Conservation (phyloP, 2,329 filamentous ascomycete species). For the Cordyceps farinosa region DNA sequence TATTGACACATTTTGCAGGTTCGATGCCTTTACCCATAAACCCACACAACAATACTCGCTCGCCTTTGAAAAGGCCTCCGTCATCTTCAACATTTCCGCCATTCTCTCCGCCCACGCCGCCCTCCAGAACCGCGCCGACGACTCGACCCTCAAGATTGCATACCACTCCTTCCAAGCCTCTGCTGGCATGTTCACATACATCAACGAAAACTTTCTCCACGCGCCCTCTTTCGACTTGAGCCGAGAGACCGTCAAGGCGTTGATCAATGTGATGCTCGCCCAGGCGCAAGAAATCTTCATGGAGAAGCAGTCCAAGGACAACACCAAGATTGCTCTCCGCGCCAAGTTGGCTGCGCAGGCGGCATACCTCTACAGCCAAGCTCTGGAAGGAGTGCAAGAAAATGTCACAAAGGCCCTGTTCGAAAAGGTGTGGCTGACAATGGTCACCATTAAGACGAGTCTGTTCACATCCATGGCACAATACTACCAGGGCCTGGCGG, state of each 20-base stretch:
- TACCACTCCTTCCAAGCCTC: constrained; percentile 98
- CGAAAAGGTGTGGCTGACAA: constrained; percentile 85
- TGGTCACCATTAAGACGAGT: constrained; percentile 78
- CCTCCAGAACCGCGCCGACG: constrained; percentile 85
- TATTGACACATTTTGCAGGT: constrained; percentile 53
- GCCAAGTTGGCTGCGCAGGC: constrained; percentile 93
- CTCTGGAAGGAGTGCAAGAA: constrained; percentile 84
- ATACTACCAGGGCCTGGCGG: constrained; percentile 88
- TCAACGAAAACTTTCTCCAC: constrained; percentile 98
- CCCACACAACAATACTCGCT: constrained; percentile 95
- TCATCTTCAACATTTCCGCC: constrained; percentile 99
- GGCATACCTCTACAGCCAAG: constrained; percentile 81
- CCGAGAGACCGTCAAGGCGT: constrained; percentile 88
- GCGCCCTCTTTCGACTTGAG: constrained; percentile 95
- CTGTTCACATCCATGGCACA: constrained; percentile 83
- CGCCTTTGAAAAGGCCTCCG: constrained; percentile 96
- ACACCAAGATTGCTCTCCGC: constrained; percentile 86
- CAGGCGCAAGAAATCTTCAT: constrained; percentile 97
- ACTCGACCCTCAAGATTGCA: constrained; percentile 88
- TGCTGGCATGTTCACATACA: constrained; percentile 99
- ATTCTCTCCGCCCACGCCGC: constrained; percentile 95
- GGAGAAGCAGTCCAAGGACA: constrained; percentile 89
- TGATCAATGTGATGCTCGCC: constrained; percentile 89
- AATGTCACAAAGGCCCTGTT: constrained; percentile 89
- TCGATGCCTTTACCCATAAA: constrained; percentile 98